Evolutionary conservation across 108 stramenopile genomes (phyloP).

Genomic region (Bacterosira constricta): DNA sequence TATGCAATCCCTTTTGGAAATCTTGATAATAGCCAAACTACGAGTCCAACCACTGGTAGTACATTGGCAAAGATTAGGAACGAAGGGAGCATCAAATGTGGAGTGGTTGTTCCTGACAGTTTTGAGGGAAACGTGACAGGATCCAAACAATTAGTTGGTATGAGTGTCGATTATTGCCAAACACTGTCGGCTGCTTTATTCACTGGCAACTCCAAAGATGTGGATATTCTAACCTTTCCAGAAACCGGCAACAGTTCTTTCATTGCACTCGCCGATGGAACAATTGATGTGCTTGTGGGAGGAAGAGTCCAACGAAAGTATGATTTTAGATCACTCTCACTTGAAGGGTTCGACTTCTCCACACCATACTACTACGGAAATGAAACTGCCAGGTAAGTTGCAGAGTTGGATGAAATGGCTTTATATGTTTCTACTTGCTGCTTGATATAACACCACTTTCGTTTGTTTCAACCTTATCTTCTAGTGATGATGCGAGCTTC

Average conservation of each 20-base stretch:
- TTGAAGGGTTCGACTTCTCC: conserved; percentile 43
- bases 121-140: conserved; percentile 23
- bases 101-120: conserved; percentile 8
- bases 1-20: conserved; percentile 55
- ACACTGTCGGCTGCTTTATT: conserved; percentile 55
- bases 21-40: too few relatives aligned
- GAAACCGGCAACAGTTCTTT: conserved; percentile 27
- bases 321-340: conserved; percentile 33
- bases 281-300: conserved; percentile 57
- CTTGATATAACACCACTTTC: conserved; percentile 29
- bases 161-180: conserved; percentile 54
- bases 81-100: conserved; percentile 47
- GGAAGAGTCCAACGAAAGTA: conserved; percentile 22
- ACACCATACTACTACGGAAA: conserved; percentile 44
- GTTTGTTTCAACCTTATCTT: conserved; percentile 4
- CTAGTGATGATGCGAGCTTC: conserved; percentile 23
- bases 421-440: conserved; percentile 27
- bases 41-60: not conserved
- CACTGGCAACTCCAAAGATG: conserved; percentile 20
- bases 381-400: not conserved
- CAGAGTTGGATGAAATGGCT: conserved; percentile 1
- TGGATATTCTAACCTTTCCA: conserved; percentile 37
- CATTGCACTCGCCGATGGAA: conserved; percentile 32
- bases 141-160: conserved; percentile 19
- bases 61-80: conserved; percentile 24